Conservation (phyloP, 1,284 basidiomycete genomes). For the Sporisorium graminicola region DNA sequence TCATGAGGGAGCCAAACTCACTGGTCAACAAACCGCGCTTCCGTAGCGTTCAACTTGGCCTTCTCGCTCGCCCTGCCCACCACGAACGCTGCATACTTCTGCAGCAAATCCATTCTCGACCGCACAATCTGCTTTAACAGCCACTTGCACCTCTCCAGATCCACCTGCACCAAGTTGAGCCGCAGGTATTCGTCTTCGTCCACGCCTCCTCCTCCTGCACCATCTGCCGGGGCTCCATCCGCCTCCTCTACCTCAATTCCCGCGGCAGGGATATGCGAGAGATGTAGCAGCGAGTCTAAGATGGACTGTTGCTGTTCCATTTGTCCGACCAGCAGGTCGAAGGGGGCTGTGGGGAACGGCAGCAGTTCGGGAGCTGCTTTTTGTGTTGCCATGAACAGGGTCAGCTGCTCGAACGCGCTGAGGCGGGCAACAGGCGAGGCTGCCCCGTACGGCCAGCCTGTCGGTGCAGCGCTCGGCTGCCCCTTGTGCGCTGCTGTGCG, state of each 20-base stretch:
- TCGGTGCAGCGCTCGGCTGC: not conserved
- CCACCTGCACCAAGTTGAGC: conserved; percentile 64
- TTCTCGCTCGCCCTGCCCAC: conserved; percentile 18
- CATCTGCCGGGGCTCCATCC: not conserved
- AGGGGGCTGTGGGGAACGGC: conserved; percentile 32
- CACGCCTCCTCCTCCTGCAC: not conserved
- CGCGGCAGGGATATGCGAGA: not conserved
- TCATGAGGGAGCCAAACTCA: conserved; percentile 12
- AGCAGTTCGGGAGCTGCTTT: conserved; percentile 41
- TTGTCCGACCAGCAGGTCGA: conserved; percentile 36
- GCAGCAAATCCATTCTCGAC: conserved; percentile 54
- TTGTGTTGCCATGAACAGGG: conserved; percentile 30
- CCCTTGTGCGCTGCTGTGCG: not conserved
- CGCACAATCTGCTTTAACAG: conserved; percentile 60
- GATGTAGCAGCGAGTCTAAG: conserved; percentile 47
- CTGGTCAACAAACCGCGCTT: conserved; percentile 51
- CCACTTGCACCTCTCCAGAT: conserved; percentile 66
- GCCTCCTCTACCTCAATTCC: not conserved
- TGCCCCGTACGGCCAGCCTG: conserved; percentile 28
- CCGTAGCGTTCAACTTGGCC: conserved; percentile 46
- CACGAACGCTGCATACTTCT: conserved; percentile 51
- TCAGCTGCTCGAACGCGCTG: conserved; percentile 33
- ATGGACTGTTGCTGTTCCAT: conserved; percentile 61
- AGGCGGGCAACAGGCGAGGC: conserved; percentile 9
- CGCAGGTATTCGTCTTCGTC: conserved; percentile 66